Evolutionary conservation across 805 yeast genomes (phyloP), one percentile per base, ranked within the genome.

Genomic region (Lachancea meyersii): DNA sequence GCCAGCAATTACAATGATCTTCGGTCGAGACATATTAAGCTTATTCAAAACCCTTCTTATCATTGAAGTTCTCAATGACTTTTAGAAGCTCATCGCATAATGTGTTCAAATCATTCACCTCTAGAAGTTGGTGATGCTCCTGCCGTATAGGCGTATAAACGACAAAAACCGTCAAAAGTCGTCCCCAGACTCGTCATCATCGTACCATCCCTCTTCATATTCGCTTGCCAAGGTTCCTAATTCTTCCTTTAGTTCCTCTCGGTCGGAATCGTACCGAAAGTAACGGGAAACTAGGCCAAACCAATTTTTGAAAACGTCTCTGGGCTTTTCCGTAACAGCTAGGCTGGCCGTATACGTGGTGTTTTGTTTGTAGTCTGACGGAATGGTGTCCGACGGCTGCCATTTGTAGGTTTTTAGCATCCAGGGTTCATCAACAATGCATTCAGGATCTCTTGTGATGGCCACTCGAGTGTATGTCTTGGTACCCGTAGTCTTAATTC

Each of bases 1-100:
- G 0, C 98, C 98, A 3, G 85, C 83, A 14, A 86, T 75, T 13
- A 86, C 78, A 21, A 84, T 71, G 4, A 86, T 61, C 43, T 69
- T 71, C 11, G 45, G 45, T 24, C 34, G 38, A 6, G 43, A 16
- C 48, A 45, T 45, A 6, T 5, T 18, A 8, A 41, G 14, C 16
- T 27, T 44, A 4, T 9, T 10, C 10, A 20, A 4, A 4, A 24
- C 10, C 26, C 41, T 33, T 19, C 38, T 35, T 32, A 40, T 24
- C 34, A 38, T 35, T 19, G 13, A 26, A 13, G 14, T 11, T 10
- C 14, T 28, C 6, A 3, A 14, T 26, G 30, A 7, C 5, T 24
- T 16, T 31, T 31, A 20, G 16, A 4, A 39, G 31, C 43, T 39
- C 43, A 39, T 39, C 43, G 37, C 37, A 3, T 17, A 16, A 9